Evolutionary conservation across 768 basidiomycete genomes (phyloP).

Genomic region (Trametes cinnabarina): DNA sequence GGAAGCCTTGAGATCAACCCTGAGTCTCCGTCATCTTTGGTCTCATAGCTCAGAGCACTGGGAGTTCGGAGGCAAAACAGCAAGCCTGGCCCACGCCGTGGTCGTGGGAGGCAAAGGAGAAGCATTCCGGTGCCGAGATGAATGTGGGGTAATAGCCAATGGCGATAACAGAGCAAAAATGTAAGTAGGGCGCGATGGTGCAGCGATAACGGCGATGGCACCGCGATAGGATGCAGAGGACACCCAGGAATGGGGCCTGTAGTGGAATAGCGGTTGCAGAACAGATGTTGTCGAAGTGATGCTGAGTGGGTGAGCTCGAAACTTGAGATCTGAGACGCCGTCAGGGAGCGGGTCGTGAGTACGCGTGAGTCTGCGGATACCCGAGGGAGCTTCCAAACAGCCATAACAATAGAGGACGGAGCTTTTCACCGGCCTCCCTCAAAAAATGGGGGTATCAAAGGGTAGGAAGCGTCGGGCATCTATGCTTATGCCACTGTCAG

Average conservation of each 20-base stretch:
- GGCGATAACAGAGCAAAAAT: slow-evolving; percentile 12
- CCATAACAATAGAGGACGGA: slow-evolving; percentile 6
- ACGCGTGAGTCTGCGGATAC: slow-evolving; percentile 10
- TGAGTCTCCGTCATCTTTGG: slow-evolving; percentile 4
- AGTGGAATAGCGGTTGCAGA: slow-evolving; percentile 12
- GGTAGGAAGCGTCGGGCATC: too few relatives aligned
- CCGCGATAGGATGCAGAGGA: slow-evolving; percentile 11
- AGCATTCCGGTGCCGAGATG: slow-evolving; percentile 16
- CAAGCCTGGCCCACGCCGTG: background rate
- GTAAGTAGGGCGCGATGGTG: background rate
- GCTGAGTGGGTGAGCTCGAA: background rate
- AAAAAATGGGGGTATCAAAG: too few relatives aligned
- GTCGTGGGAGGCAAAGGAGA: slow-evolving; percentile 9
- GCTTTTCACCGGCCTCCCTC: too few relatives aligned
- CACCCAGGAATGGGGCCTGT: background rate
- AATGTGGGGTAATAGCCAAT: slow-evolving; percentile 12
- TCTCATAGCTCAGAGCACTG: background rate
- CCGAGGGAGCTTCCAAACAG: slow-evolving; percentile 8
- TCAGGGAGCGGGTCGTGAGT: slow-evolving; percentile 5
- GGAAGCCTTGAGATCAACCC: slow-evolving; percentile 7
- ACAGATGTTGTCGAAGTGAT: background rate
- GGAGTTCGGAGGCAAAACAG: slow-evolving; percentile 1
- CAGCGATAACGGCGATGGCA: slow-evolving; percentile 14
- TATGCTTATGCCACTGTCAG: too few relatives aligned
- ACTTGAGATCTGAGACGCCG: background rate